Percentiles rank a stretch among this genome's conserved stretches.
Evolutionary conservation across 73 alveolate species (phyloP).

Genomic region (Paramecium caudatum): DNA sequence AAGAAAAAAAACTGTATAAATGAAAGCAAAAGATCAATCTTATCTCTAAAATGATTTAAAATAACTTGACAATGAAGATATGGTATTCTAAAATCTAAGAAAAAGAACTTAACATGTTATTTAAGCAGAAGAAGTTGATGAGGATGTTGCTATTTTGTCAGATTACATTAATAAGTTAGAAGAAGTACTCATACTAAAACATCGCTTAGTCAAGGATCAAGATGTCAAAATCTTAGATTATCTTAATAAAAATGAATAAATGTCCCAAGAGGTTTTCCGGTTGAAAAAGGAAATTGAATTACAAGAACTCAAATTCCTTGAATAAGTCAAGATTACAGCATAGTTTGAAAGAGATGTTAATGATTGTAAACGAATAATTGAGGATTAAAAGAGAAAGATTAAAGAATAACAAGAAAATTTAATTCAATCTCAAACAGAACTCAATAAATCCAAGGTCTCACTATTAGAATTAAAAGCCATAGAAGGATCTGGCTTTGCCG

Average conservation of each 20-base stretch:
- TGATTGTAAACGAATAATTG: slow-evolving; percentile 14
- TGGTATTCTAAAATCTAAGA: neutral
- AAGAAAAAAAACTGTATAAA: neutral
- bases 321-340: neutral
- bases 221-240: neutral
- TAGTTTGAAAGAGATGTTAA: neutral
- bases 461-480: slow-evolving; percentile 6
- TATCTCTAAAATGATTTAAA: neutral
- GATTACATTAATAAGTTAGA: slow-evolving; percentile 18
- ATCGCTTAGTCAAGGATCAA: slow-evolving; percentile 11
- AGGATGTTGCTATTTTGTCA: slow-evolving; percentile 30
- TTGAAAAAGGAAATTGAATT: neutral
- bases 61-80: slow-evolving; percentile 19
- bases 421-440: neutral
- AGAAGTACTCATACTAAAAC: slow-evolving; percentile 2
- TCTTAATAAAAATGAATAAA: neutral
- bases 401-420: slow-evolving; percentile 1
- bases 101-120: neutral
- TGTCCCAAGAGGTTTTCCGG: neutral
- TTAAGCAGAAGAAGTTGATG: slow-evolving; percentile 23
- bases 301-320: slow-evolving; percentile 9
- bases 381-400: neutral
- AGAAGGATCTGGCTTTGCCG: neutral
- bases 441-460: neutral
- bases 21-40: neutral